These are phyloP conservation scores for Vinca major DNA, from an alignment of 305 asterid genomes.

Conservation along the genomic window DNA sequence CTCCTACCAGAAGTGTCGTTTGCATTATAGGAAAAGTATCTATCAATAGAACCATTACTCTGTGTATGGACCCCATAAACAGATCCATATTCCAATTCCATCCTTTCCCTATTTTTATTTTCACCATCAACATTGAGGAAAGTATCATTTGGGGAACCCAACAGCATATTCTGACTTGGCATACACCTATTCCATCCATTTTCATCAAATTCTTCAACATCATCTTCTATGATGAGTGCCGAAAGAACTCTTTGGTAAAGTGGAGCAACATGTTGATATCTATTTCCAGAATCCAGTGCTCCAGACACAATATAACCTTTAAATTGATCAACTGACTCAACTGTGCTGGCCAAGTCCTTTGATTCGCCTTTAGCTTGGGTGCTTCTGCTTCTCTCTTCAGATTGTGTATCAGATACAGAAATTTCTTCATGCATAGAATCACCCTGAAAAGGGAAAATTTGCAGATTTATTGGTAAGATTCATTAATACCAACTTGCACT, in stretches of 20 bases:
- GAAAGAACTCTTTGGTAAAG: conserved; percentile 87
- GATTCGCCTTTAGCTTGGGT: conserved; percentile 27
- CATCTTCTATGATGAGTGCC: conserved; percentile 82
- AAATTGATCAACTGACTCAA: conserved; percentile 42
- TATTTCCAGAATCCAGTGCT: conserved; percentile 38
- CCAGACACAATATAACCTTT: conserved; percentile 39
- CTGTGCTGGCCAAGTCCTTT: conserved; percentile 29
- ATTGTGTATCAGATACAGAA: conserved; percentile 29
- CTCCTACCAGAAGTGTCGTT: conserved; percentile 36
- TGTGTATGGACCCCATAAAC: conserved; percentile 29
- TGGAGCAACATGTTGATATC: conserved; percentile 41
- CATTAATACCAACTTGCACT: background rate
- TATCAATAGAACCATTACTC: conserved; percentile 22
- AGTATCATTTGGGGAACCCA: conserved; percentile 42
- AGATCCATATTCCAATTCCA: conserved; percentile 42
- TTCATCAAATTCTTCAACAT: conserved; percentile 66
- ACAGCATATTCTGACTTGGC: conserved; percentile 19
- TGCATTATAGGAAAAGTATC: conserved; percentile 35
- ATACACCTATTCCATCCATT: conserved; percentile 46
- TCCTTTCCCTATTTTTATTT: conserved; percentile 36
- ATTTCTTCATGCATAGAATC: conserved; percentile 31
- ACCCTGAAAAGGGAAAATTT: conserved; percentile 5
- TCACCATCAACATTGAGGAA: conserved; percentile 32
- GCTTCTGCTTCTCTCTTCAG: conserved; percentile 36
- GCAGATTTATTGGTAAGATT: background rate